phyloP scores from a whole-genome alignment of 768 basidiomycete genomes.

The Suillus variegatus region DNA sequence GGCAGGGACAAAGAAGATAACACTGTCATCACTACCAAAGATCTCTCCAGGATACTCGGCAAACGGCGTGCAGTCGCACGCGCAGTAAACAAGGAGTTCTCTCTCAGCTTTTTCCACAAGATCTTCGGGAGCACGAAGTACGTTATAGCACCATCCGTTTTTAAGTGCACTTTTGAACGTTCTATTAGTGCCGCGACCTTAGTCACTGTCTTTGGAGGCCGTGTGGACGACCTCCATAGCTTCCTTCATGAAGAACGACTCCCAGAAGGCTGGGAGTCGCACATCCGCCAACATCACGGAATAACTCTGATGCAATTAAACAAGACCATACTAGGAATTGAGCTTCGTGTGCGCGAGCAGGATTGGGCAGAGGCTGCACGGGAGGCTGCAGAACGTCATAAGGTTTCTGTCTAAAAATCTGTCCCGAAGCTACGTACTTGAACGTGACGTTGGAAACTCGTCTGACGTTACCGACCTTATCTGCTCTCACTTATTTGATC shows the following conservation, averaged over 20 bases:
- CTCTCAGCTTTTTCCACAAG: slow-evolving; percentile 52
- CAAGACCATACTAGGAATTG: slow-evolving; percentile 4
- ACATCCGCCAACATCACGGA: slow-evolving; percentile 51
- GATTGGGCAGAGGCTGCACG: background rate
- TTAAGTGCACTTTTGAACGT: background rate
- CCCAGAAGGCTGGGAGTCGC: slow-evolving; percentile 72
- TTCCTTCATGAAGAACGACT: slow-evolving; percentile 68
- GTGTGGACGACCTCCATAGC: slow-evolving; percentile 51
- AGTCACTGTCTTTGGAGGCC: slow-evolving; percentile 69
- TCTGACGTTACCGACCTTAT: background rate
- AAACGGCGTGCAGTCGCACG: slow-evolving; percentile 64
- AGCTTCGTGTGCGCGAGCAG: background rate
- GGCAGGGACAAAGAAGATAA: slow-evolving; percentile 54
- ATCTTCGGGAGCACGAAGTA: slow-evolving; percentile 74
- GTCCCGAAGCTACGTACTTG: background rate
- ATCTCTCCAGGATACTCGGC: slow-evolving; percentile 58
- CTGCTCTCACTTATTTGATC: background rate
- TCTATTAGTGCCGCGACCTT: slow-evolving; percentile 61
- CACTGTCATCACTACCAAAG: slow-evolving; percentile 50
- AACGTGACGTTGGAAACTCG: background rate
- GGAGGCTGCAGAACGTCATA: background rate
- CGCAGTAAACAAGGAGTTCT: slow-evolving; percentile 58
- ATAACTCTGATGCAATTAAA: slow-evolving; percentile 66
- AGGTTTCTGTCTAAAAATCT: background rate
- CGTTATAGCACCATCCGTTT: slow-evolving; percentile 21